These are phyloP conservation scores for Monosporascus sp. DNA, from an alignment of 2,329 filamentous ascomycete species.

Conservation along the genomic window DNA sequence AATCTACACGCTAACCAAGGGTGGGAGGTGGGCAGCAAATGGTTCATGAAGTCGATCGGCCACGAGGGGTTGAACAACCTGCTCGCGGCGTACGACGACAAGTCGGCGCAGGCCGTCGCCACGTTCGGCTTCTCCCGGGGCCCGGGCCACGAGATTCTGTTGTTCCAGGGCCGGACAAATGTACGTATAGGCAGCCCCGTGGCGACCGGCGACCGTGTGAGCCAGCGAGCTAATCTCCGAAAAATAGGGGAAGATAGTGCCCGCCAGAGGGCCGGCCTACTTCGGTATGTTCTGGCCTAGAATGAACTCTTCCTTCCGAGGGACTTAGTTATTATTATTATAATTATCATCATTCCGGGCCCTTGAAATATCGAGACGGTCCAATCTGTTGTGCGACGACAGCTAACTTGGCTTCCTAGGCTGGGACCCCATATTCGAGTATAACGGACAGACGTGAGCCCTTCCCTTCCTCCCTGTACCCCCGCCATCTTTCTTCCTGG, in stretches of 20 bases:
- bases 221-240: neutral
- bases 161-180: conserved; percentile 88
- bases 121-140: conserved; percentile 91
- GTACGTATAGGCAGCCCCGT: conserved; percentile 37
- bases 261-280: conserved; percentile 67
- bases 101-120: conserved; percentile 87
- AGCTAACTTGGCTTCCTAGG: conserved; percentile 43
- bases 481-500: neutral
- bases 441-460: conserved; percentile 72
- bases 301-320: too few species aligned
- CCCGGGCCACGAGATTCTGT: conserved; percentile 73
- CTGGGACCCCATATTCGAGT: conserved; percentile 96
- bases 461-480: neutral
- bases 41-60: conserved; percentile 81
- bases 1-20: too few species aligned
- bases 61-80: conserved; percentile 85
- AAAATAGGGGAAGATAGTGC: conserved; percentile 68
- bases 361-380: too few species aligned
- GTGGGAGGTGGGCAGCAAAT: conserved; percentile 59
- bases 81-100: conserved; percentile 81
- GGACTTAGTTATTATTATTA: too few species aligned
- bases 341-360: too few species aligned
- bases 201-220: neutral
- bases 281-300: conserved; percentile 61
- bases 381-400: too few species aligned